Conservation (phyloP, 2,329 filamentous ascomycete species). For the Colletotrichum agaves region DNA sequence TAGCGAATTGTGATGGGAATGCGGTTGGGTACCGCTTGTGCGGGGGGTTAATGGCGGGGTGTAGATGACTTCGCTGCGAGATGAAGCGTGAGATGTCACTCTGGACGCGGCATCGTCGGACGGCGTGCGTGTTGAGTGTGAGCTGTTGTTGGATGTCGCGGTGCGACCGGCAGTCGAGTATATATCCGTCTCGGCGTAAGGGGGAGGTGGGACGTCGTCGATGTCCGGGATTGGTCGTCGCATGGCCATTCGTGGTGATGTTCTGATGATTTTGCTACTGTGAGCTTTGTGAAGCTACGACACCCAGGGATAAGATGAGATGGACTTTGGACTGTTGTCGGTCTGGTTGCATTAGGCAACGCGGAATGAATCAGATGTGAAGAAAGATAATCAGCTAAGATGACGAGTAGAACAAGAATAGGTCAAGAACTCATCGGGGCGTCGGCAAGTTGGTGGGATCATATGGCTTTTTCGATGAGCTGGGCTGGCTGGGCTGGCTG, state of each 20-base stretch:
- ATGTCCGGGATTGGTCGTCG: conserved; percentile 32
- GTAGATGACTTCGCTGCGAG: conserved; percentile 57
- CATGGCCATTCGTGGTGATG: conserved; percentile 25
- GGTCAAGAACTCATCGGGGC: conserved; percentile 20
- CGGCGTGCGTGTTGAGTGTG: conserved; percentile 38
- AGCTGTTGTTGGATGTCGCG: not conserved
- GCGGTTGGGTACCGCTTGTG: conserved; percentile 38
- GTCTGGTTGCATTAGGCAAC: conserved; percentile 34
- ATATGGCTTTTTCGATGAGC: conserved; percentile 27
- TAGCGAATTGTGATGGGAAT: conserved; percentile 13
- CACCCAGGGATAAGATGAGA: conserved; percentile 7
- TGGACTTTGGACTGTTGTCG: not conserved
- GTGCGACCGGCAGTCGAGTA: conserved; percentile 55
- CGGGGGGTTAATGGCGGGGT: conserved; percentile 63
- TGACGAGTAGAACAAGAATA: conserved; percentile 26
- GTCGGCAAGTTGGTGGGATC: conserved; percentile 29
- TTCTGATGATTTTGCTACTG: not conserved
- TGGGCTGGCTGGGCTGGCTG: conserved; percentile 10
- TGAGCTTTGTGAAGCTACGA: not conserved
- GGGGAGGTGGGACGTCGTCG: conserved; percentile 61
- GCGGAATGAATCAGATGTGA: not conserved
- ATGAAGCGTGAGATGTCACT: conserved; percentile 50
- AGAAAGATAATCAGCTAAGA: conserved; percentile 39
- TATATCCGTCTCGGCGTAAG: conserved; percentile 68
- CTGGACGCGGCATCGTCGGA: conserved; percentile 51